These are phyloP conservation scores for Fusarium longipes DNA, from an alignment of 2,329 filamentous ascomycete genomes.

Conservation along the genomic window DNA sequence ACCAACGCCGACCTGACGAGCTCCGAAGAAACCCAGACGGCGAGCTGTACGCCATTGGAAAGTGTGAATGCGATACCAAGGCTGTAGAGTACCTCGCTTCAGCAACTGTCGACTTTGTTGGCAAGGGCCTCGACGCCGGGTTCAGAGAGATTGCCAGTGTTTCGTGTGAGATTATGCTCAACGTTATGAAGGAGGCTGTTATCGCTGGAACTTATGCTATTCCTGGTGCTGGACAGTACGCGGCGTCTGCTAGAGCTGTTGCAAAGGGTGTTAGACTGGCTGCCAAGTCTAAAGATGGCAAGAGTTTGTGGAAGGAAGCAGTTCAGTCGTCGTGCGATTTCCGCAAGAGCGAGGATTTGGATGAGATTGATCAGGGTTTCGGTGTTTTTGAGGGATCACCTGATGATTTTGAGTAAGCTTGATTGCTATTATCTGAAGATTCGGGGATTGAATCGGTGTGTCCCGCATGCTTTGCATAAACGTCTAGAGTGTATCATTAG, in stretches of 20 bases:
- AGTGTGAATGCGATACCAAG: not conserved
- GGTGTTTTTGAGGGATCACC: not conserved
- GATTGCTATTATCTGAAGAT: too few relatives aligned
- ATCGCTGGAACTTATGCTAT: not conserved
- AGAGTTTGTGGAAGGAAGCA: slow-evolving; percentile 2
- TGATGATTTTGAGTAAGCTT: slow-evolving; percentile 12
- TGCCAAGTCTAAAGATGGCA: not conserved
- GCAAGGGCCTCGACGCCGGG: not conserved
- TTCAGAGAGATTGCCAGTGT: not conserved
- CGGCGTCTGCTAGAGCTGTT: not conserved
- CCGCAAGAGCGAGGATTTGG: not conserved
- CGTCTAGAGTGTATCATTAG: too few relatives aligned
- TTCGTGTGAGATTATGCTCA: not conserved
- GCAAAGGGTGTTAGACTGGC: not conserved
- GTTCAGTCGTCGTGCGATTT: not conserved
- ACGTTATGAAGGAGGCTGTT: not conserved
- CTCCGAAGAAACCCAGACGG: not conserved
- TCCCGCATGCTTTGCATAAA: too few relatives aligned
- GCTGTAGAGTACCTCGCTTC: not conserved
- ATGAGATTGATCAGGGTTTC: not conserved
- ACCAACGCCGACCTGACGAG: not conserved
- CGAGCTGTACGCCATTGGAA: not conserved
- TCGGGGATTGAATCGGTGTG: too few relatives aligned
- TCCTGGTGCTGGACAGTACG: not conserved
- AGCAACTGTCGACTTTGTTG: not conserved